These are phyloP conservation scores for Sordariomycetes sp. DNA, from an alignment of 2,329 filamentous ascomycete species.

Conservation along the genomic window DNA sequence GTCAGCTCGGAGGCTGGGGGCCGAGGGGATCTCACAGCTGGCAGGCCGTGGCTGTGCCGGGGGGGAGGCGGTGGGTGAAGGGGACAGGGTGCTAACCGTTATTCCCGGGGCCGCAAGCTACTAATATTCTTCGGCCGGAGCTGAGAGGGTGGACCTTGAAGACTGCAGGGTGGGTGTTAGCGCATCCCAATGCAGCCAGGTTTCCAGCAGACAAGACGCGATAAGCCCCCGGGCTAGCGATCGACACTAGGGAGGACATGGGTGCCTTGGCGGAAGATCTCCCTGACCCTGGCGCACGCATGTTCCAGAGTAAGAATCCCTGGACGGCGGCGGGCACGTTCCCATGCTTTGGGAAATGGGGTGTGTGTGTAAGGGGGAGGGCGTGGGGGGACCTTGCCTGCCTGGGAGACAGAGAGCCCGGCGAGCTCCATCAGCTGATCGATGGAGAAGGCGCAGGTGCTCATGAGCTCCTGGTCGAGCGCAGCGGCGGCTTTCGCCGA, in stretches of 20 bases:
- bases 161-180: constrained; percentile 36
- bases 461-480: constrained; percentile 92
- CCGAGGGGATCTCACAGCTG: background rate
- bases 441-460: constrained; percentile 73
- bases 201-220: too few species aligned
- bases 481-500: constrained; percentile 79
- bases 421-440: constrained; percentile 97
- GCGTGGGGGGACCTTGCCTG: constrained; percentile 38
- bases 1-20: background rate
- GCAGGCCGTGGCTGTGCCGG: background rate
- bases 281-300: background rate
- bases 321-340: background rate
- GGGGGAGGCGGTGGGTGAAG: background rate
- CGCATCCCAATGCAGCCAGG: background rate
- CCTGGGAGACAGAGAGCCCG: constrained; percentile 85
- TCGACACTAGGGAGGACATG: background rate
- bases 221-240: too few species aligned
- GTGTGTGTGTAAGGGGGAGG: background rate
- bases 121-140: constrained; percentile 62
- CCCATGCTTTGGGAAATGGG: background rate
- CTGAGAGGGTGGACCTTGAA: constrained; percentile 71
- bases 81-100: constrained; percentile 37
- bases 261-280: background rate
- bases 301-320: background rate
- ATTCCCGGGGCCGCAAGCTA: constrained; percentile 83